Base-by-base conservation (phyloP, 2,329 filamentous ascomycete genomes). In the Fusarium sp. region DNA sequence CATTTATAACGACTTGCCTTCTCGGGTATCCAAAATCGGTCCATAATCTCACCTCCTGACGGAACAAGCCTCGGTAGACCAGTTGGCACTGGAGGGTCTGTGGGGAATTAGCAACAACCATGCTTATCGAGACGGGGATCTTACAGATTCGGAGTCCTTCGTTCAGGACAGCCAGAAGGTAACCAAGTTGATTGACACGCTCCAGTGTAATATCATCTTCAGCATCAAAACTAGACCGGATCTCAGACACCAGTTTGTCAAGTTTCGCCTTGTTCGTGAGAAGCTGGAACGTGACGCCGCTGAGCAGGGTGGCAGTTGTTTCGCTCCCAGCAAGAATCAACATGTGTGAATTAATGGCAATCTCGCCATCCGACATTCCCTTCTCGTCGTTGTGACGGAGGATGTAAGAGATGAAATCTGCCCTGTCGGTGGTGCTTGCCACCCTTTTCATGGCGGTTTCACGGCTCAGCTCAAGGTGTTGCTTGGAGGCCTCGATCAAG, bases 281-380 rank as follows among this genome's bases (percentile, higher is more conserved):
- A 10, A 67, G 37, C 6, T 56, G n/a, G 4, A 37, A 54, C 2
- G 59, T 58, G 4, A 38, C 34, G 2, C 47, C 64, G 3, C 58
- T 57, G 14, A 67, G 31, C 2, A 62, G 11, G 20, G 64, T 67
- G 1, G 64, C 64, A 2, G 64, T 67, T 11, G 64, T 67, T 20
- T 67, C 64, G 20, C 58, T 62, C 4, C 64, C 64, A 1, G 64
- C 64, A 20, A 63, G 16, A 16, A 67, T 63, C 20, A 67, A 14
- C n/a, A 52, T 24, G 16, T 62, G 62, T 14, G 60, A 67, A 11
- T 52, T 60, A 10, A 13, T 27, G 13, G 24, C 24, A 8, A 60
- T 60, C 35, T 60, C 58, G 11, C 58, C 58, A 18, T 20, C n/a
- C 0, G 37, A 31, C 58, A 60, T 60, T 11, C 58, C 58, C 24